Conservation (phyloP, 495 filamentous ascomycete species). For the Aspergillus ostianus region DNA sequence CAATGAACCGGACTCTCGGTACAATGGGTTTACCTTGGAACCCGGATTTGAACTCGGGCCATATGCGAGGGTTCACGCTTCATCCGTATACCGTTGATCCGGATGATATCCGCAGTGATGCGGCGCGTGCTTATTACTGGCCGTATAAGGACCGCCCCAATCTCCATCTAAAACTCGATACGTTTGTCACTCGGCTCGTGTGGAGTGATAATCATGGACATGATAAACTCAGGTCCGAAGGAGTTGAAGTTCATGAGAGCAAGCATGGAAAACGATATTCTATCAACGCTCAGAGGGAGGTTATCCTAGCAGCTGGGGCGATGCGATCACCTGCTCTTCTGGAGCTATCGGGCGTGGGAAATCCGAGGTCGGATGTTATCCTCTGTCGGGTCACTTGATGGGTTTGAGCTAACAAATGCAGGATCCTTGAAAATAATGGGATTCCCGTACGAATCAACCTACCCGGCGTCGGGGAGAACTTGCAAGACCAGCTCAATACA, state of each 20-base stretch:
- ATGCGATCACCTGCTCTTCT: slow-evolving; percentile 57
- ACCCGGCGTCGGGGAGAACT: slow-evolving; percentile 45
- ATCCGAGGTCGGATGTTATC: slow-evolving; percentile 14
- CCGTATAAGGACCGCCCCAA: slow-evolving; percentile 30
- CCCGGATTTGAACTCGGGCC: slow-evolving; percentile 38
- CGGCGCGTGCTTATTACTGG: slow-evolving; percentile 50
- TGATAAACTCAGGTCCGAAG: slow-evolving; percentile 20
- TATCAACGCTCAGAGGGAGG: slow-evolving; percentile 52
- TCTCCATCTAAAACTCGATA: slow-evolving; percentile 32
- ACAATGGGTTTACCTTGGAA: slow-evolving; percentile 36
- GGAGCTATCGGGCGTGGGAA: slow-evolving; percentile 62
- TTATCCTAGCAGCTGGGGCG: slow-evolving; percentile 58
- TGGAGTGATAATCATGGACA: slow-evolving; percentile 17
- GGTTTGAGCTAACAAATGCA: slow-evolving; percentile 3
- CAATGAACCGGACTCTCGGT: slow-evolving; percentile 22
- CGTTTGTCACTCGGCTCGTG: slow-evolving; percentile 33
- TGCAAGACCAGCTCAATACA: slow-evolving; percentile 45
- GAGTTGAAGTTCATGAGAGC: slow-evolving; percentile 21
- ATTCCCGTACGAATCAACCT: slow-evolving; percentile 43
- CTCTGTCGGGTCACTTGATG: neutral
- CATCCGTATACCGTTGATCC: slow-evolving; percentile 42
- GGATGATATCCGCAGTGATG: slow-evolving; percentile 49
- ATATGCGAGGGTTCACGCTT: slow-evolving; percentile 37
- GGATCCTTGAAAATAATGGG: slow-evolving; percentile 30
- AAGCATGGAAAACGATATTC: slow-evolving; percentile 17